Evolutionary conservation across 441 rosid species (phyloP), one percentile per base, ranked within the genome.

Genomic region (Brassica hybrid): DNA sequence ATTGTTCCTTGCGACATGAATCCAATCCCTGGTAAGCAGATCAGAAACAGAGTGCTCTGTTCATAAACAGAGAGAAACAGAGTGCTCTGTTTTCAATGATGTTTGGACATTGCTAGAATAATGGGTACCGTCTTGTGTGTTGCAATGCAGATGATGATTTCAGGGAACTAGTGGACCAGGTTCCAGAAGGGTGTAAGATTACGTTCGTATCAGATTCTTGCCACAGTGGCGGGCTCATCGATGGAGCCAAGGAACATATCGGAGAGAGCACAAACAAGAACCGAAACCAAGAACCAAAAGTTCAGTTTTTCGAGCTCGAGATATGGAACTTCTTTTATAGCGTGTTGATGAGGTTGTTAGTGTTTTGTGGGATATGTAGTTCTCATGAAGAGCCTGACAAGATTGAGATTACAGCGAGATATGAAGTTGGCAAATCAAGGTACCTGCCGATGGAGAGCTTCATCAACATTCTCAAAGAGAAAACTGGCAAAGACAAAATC

Each of bases 171-270:
- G 97, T 94, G 66, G 97, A 94, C 75, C 57, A 69, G 73, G 88
- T 93, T 41, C 98, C 93, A 1, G 56, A 71, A 27, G 97, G 91
- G 63, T 89, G 92, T 72, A 77, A 83, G 63, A 64, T 93, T 59
- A 91, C 99, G 12, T 74, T 95, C 64, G 88, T 93, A 18, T 91
- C 98, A 3, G 97, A 95, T 62, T 90, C 99, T 54, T 91, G 97
- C 72, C 98, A 95, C 71, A 95, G 98, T 45, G 99, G 98, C 2
- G 99, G 99, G 45, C 86, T 95, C 38, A 89, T 95, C 36, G 96
- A 93, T 70, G 90, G 88, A 75, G 83, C 98, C 71, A 88, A 91
- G 79, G 99, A 95, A 83, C 97, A 95, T 80, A 95, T 95, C 7
- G 98, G 99, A 30, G 91, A 94, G 76, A 94, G 98, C 85, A 88